Evolutionary conservation across 176 grass and related monocot genomes (phyloP).

Genomic region (Typha latifolia): DNA sequence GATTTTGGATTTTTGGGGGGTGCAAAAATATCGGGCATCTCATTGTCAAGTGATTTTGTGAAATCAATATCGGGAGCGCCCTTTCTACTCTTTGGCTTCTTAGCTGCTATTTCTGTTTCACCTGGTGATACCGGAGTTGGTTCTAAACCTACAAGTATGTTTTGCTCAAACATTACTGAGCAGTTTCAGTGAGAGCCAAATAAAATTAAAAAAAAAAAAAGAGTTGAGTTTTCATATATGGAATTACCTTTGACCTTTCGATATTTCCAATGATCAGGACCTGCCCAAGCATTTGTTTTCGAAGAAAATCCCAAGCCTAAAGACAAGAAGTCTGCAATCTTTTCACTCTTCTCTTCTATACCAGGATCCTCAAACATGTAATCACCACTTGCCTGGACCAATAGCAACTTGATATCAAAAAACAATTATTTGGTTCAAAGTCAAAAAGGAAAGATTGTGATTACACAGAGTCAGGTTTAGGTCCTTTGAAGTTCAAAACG

Average conservation of each 20-base stretch:
- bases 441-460: no score
- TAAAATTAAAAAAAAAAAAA: slow-evolving; percentile 5
- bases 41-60: slow-evolving; percentile 58
- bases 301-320: slow-evolving; percentile 58
- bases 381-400: slow-evolving; percentile 47
- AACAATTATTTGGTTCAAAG: background rate
- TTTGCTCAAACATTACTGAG: slow-evolving; percentile 15
- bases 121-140: slow-evolving; percentile 22
- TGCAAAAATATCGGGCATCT: slow-evolving; percentile 49
- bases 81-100: slow-evolving; percentile 54
- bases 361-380: slow-evolving; percentile 41
- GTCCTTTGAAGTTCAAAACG: no score
- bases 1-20: slow-evolving; percentile 67
- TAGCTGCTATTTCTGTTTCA: slow-evolving; percentile 41
- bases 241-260: slow-evolving; percentile 65
- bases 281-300: slow-evolving; percentile 98
- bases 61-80: slow-evolving; percentile 60
- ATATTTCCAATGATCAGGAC: slow-evolving; percentile 98
- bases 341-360: slow-evolving; percentile 51
- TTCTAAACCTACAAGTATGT: slow-evolving; percentile 37
- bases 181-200: slow-evolving; percentile 2
- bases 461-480: no score
- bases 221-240: background rate
- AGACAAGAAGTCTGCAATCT: slow-evolving; percentile 69
- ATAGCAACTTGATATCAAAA: background rate